A percentile compares a stretch with the other conserved stretches of the same genome.
These are phyloP conservation scores for Neltuma alba DNA, from an alignment of 306 rosid genomes.

Conservation along the genomic window DNA sequence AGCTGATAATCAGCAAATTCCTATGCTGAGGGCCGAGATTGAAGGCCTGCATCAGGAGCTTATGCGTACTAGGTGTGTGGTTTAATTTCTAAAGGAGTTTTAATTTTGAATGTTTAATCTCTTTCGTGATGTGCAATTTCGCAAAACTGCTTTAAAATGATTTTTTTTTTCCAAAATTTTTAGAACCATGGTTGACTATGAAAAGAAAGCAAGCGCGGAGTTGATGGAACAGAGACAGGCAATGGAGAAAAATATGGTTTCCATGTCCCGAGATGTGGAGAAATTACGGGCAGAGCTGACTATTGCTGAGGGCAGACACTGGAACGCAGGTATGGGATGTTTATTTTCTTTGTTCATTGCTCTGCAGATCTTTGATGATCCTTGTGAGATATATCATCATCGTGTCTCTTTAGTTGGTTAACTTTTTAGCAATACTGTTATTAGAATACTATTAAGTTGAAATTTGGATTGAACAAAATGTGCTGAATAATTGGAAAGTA, in stretches of 20 bases:
- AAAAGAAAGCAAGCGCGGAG: slow-evolving; percentile 84
- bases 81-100: slow-evolving; percentile 10
- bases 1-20: slow-evolving; percentile 76
- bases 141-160: slow-evolving; percentile 4
- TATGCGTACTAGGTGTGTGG: slow-evolving; percentile 75
- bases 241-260: slow-evolving; percentile 84
- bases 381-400: slow-evolving; percentile 1
- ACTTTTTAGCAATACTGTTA: background rate
- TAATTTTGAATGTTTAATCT: slow-evolving; percentile 20
- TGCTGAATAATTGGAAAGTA: slow-evolving; percentile 21
- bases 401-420: slow-evolving; percentile 1
- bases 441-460: slow-evolving; percentile 2
- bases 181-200: slow-evolving; percentile 72
- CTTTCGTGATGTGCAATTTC: background rate
- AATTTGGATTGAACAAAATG: slow-evolving; percentile 23
- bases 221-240: slow-evolving; percentile 88
- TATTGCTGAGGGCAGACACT: slow-evolving; percentile 63
- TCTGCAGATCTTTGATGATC: slow-evolving; percentile 26
- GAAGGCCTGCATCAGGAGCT: slow-evolving; percentile 82
- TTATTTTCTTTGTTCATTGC: slow-evolving; percentile 22
- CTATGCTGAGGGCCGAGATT: slow-evolving; percentile 59
- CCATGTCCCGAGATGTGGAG: slow-evolving; percentile 95
- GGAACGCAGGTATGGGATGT: slow-evolving; percentile 74
- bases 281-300: slow-evolving; percentile 83
- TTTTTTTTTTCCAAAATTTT: slow-evolving; percentile 33